Base-by-base conservation (phyloP, 495 filamentous ascomycete species). In the Wilcoxina mikolae region DNA sequence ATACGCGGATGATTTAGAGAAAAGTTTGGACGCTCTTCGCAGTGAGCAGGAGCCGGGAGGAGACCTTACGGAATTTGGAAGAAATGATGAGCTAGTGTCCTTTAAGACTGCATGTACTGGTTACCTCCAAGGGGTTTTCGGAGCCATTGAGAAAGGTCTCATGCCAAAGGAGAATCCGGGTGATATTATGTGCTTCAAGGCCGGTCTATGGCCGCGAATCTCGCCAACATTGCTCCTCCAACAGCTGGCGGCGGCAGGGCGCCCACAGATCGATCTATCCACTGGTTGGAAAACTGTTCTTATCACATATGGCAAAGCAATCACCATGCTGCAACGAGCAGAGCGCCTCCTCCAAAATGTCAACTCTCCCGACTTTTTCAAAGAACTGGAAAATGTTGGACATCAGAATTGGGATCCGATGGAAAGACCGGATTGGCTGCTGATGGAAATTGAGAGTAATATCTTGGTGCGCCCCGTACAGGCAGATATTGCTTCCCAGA, bases 401-500 rank as follows among this genome's bases (percentile, higher is more conserved):
- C 73, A 78, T 60, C 60, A 63, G 15, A 73, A 75, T 41, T 80
- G 78, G 74, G 56, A 73, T 31, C 75, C 76, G 0, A n/a, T 60
- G 5, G 50, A 70, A 0, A 67, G 69, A 39, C 75, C 79, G 0
- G 80, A 85, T 25, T 77, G 68, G 57, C 62, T 85, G 0, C 67
- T 86, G 4, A 57, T 87, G 0, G 79, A 85, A 54, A 65, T 84
- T 20, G 83, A 87, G 43, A 76, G 72, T 28, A 72, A 76, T 20
- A 68, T 87, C 22, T 61, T 76, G 11, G 80, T 86, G 28, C 78
- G 83, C 0, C 64, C 70, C n/a, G 76, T 78, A 0, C 83, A 87
- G 58, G 66, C 70, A 3, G 57, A 72, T 2, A 78, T 85, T 42
- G 78, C 81, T 0, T 27, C 45, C 2, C 65, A 72, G 47, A 85